phyloP scores from a whole-genome alignment of 257 asterid genomes.

The Solanum chiquidenum region DNA sequence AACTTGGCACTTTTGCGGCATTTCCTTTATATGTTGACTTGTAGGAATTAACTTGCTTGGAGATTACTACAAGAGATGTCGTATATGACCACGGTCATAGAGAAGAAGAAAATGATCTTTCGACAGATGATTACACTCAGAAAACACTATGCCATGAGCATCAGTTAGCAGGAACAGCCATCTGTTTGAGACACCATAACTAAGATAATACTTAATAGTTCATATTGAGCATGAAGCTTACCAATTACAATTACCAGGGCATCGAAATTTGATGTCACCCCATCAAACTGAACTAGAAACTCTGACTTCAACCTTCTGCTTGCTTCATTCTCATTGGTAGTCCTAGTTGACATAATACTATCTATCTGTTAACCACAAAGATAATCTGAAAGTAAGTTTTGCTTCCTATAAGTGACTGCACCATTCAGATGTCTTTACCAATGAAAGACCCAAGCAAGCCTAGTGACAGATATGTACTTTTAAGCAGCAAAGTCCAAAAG shows the following conservation, averaged over 20 bases:
- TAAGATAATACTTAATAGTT: background rate
- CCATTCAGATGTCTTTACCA: background rate
- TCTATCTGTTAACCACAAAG: constrained; percentile 55
- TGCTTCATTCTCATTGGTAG: constrained; percentile 89
- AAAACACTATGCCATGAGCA: background rate
- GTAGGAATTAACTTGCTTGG: background rate
- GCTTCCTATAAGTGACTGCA: background rate
- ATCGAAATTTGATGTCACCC: constrained; percentile 76
- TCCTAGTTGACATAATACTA: constrained; percentile 95
- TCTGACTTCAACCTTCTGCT: constrained; percentile 97
- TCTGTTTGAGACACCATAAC: background rate
- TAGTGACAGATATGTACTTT: background rate
- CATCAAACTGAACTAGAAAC: constrained; percentile 92
- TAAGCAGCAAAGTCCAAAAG: background rate
- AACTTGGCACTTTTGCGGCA: background rate
- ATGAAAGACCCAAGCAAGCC: background rate
- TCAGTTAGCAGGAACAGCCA: background rate
- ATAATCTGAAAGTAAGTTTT: constrained; percentile 1
- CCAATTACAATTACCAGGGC: constrained; percentile 90
- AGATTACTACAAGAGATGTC: background rate
- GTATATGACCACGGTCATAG: background rate
- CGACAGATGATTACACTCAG: background rate
- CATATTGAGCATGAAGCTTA: constrained; percentile 23
- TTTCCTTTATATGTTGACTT: background rate
- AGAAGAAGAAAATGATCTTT: background rate